Base-by-base conservation (phyloP, 2,329 filamentous ascomycete species). In the Drechslerella stenobrocha region DNA sequence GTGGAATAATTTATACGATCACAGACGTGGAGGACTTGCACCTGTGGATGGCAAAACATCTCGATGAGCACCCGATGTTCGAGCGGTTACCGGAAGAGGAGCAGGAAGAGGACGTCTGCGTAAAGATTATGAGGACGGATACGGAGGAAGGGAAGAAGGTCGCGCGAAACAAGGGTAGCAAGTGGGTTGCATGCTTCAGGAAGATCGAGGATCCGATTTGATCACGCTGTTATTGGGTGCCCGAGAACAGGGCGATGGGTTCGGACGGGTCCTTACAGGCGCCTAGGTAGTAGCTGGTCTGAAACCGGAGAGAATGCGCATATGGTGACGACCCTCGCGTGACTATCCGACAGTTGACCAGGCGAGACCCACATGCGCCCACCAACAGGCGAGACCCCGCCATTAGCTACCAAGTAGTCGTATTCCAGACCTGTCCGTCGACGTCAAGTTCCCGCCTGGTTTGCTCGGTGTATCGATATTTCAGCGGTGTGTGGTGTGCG, bases 141-240 rank as follows among this genome's bases (percentile, higher is more conserved):
- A 98, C 95, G 2, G 93, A 98, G 77, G 95, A 98, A 79, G 90
- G 91, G 30, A 96, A 96, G 80, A 98, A 98, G 79, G 93, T 98
- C 11, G 84, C 86, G 73, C 84, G 93, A 75, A 96, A 97, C 77
- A 84, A 88, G 40, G 93, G 93, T 0, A 83, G 85, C 75, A 98
- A 97, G 78, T 95, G 88, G 77, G 87, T 97, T 47, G 92, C 90
- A 37, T 83, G 95, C 50, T 98, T 93, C 76, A 83, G 87, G 74
- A 84, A 93, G 70, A 78, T 87, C 70, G 85, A 88, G 74, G 87
- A 96, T 78, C 90, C 90, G 5, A 81, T 83, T 15, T 95, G 90
- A 90, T 84, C 42, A 53, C 28, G 15, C 46, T 42, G 37, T 18
- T 42, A 15, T 20, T 5, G 37, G 6, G 22, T 5, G 4, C 13